Percentiles rank a stretch among this genome's conserved stretches.
These are phyloP conservation scores for Leccinum fuscescens DNA, from an alignment of 1,284 basidiomycete genomes.

Conservation along the genomic window DNA sequence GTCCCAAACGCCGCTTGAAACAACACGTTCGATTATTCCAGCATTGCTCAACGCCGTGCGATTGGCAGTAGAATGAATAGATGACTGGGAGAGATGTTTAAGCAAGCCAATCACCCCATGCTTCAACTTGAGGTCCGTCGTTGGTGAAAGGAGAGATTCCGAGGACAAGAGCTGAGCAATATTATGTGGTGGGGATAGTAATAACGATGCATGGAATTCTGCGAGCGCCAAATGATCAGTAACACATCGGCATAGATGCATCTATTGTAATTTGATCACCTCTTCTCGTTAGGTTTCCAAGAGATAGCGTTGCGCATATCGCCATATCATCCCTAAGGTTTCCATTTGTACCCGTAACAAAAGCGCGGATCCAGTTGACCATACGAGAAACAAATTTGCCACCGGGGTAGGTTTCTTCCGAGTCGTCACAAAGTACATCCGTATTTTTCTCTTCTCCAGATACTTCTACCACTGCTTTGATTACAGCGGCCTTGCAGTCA, in stretches of 20 bases:
- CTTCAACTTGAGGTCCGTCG: conserved; percentile 75
- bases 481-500: conserved; percentile 79
- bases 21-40: conserved; percentile 60
- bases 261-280: conserved; percentile 46
- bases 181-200: conserved; percentile 55
- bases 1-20: conserved; percentile 70
- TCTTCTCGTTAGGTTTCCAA: conserved; percentile 80
- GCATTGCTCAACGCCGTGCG: conserved; percentile 61
- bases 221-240: conserved; percentile 6
- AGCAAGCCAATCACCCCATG: conserved; percentile 82
- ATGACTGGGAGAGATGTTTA: conserved; percentile 80
- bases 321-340: conserved; percentile 69
- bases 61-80: conserved; percentile 58
- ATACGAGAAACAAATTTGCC: conserved; percentile 74
- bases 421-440: conserved; percentile 69
- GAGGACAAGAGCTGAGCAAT: conserved; percentile 52
- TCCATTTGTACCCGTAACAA: conserved; percentile 33
- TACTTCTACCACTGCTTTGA: conserved; percentile 83
- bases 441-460: conserved; percentile 80
- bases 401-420: conserved; percentile 53
- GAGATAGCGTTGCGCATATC: conserved; percentile 77
- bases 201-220: conserved; percentile 66
- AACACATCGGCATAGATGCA: not conserved
- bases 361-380: conserved; percentile 72
- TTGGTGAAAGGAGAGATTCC: conserved; percentile 47